A percentile compares a stretch with the other conserved stretches of the same genome.
Evolutionary conservation across 306 rosid species (phyloP).

Genomic region (Begonia fuchsioides): DNA sequence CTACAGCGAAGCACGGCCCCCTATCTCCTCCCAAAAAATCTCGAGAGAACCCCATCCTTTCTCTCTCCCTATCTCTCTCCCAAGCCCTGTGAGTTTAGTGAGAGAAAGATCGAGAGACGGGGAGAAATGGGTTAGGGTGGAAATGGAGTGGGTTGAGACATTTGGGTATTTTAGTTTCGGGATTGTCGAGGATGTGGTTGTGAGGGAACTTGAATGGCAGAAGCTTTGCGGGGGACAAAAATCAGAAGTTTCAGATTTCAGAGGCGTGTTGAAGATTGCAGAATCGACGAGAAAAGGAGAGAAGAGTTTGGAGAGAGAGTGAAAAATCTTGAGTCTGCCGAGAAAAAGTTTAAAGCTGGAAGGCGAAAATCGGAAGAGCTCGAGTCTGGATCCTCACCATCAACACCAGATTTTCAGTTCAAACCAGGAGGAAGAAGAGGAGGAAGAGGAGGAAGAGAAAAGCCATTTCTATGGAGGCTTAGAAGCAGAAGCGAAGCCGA

Average conservation of each 20-base stretch:
- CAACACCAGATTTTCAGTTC: slow-evolving; percentile 9
- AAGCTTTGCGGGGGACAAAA: not conserved
- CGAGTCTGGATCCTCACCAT: slow-evolving; percentile 14
- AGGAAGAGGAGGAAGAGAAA: slow-evolving; percentile 9
- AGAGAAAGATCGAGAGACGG: not conserved
- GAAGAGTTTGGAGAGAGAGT: slow-evolving; percentile 1
- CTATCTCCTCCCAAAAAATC: too few species aligned
- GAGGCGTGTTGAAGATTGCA: not conserved
- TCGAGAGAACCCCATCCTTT: too few species aligned
- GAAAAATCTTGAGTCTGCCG: too few species aligned
- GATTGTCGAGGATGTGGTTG: too few species aligned
- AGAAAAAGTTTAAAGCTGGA: slow-evolving; percentile 11
- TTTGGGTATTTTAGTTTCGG: too few species aligned
- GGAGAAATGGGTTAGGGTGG: slow-evolving; percentile 3
- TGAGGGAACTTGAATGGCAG: not conserved
- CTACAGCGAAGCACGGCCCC: too few species aligned
- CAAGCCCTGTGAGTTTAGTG: too few species aligned
- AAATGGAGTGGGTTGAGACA: not conserved
- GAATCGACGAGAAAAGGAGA: not conserved
- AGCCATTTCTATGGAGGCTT: slow-evolving; percentile 7
- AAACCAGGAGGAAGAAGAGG: slow-evolving; percentile 9
- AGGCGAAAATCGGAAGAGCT: slow-evolving; percentile 11
- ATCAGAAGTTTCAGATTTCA: not conserved
- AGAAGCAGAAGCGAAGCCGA: slow-evolving; percentile 8
- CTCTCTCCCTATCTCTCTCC: too few species aligned